Evolutionary conservation across 139 green algal genomes (phyloP).

Genomic region (Auxenochlorella protothecoides): DNA sequence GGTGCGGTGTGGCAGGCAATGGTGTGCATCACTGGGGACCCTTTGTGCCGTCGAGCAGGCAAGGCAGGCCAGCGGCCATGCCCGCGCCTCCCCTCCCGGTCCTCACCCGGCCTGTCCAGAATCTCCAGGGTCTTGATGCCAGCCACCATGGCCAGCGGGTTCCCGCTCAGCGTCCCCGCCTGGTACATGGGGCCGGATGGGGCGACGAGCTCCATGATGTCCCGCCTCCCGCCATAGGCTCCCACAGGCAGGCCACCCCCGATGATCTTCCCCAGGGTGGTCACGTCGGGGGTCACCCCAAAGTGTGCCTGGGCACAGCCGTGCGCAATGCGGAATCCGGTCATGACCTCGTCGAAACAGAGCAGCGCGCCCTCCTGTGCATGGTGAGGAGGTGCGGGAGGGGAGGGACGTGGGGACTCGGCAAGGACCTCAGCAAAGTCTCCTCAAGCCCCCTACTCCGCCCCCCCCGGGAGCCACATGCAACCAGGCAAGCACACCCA

Average conservation of each 20-base stretch:
- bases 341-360: conserved; percentile 98
- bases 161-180: conserved; percentile 92
- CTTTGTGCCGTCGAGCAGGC: no score
- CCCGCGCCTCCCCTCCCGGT: no score
- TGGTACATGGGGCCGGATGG: conserved; percentile 96
- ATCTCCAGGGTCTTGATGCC: conserved; percentile 99
- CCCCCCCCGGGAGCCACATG: no score
- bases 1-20: no score
- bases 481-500: neutral
- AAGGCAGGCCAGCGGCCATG: no score
- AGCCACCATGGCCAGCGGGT: conserved; percentile 96
- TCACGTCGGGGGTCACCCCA: conserved; percentile 93
- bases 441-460: no score
- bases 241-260: conserved; percentile 94
- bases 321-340: conserved; percentile 83
- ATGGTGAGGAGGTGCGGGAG: neutral
- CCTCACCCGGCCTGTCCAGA: conserved; percentile 52
- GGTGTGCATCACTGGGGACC: no score
- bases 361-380: conserved; percentile 83
- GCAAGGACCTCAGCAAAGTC: no score
- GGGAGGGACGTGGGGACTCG: no score
- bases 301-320: conserved; percentile 86
- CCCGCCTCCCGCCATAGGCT: conserved; percentile 85
- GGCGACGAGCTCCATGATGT: conserved; percentile 98
- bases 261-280: conserved; percentile 99